Percentiles rank a stretch among this genome's conserved stretches.
Evolutionary conservation across 371 early-diverging fungal genomes (phyloP).

Genomic region (Apophysomyces sp.): DNA sequence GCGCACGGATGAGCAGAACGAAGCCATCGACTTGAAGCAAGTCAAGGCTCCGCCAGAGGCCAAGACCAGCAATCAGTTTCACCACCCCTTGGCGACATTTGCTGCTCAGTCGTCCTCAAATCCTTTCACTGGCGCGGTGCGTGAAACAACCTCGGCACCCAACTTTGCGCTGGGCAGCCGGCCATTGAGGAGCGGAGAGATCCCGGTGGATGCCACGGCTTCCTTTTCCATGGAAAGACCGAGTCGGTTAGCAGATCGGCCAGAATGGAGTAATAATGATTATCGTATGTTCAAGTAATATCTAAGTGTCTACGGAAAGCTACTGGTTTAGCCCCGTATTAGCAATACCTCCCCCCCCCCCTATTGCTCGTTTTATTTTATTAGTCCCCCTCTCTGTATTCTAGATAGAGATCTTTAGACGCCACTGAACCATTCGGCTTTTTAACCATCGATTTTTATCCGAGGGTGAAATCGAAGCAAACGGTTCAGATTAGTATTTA

Average conservation of each 20-base stretch:
- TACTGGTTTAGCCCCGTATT: background rate
- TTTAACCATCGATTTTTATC: background rate
- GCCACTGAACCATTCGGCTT: background rate
- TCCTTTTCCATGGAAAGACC: slow-evolving; percentile 3
- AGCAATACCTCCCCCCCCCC: background rate
- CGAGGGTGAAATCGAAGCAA: background rate
- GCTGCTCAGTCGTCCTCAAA: background rate
- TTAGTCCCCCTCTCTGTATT: background rate
- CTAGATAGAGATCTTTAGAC: background rate
- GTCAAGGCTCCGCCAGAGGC: background rate
- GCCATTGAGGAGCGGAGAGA: background rate
- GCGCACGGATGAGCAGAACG: background rate
- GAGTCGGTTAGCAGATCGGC: background rate
- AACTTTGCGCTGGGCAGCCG: slow-evolving; percentile 2
- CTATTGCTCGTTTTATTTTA: background rate
- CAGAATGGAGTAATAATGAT: slow-evolving; percentile 24
- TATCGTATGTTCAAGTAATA: slow-evolving; percentile 18
- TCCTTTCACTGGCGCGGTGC: background rate
- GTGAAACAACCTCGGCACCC: slow-evolving; percentile 4
- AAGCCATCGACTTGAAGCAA: background rate
- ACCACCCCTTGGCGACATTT: background rate
- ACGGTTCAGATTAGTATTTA: background rate
- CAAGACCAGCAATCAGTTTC: background rate
- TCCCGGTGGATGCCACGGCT: background rate
- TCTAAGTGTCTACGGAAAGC: background rate